Evolutionary conservation across 805 yeast genomes (phyloP).

Genomic region (Suhomyces sp.): DNA sequence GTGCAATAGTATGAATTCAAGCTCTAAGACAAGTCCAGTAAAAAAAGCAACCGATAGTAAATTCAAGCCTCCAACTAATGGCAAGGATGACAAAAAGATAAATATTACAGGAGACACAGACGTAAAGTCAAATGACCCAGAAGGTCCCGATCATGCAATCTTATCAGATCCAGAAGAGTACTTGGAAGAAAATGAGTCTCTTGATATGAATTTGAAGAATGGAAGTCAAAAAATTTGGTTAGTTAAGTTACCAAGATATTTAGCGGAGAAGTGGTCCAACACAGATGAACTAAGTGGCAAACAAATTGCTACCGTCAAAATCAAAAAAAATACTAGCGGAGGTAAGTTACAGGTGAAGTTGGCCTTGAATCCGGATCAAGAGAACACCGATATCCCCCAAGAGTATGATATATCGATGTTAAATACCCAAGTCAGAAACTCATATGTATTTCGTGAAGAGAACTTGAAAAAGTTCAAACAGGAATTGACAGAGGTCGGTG

Average conservation of each 20-base stretch:
- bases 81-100: slow-evolving; percentile 1
- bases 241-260: slow-evolving; percentile 82
- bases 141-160: slow-evolving; percentile 29
- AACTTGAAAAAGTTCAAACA: slow-evolving; percentile 60
- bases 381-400: slow-evolving; percentile 60
- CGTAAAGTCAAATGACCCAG: slow-evolving; percentile 6
- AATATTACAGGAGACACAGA: not conserved
- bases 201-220: slow-evolving; percentile 68
- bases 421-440: slow-evolving; percentile 78
- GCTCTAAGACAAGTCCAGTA: slow-evolving; percentile 11
- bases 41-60: slow-evolving; percentile 8
- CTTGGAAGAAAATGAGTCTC: slow-evolving; percentile 58
- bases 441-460: slow-evolving; percentile 84
- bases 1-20: slow-evolving; percentile 7
- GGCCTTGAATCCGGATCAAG: slow-evolving; percentile 46
- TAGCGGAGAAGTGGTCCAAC: slow-evolving; percentile 78
- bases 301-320: slow-evolving; percentile 76
- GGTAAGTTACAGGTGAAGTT: slow-evolving; percentile 51
- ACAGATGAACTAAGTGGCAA: slow-evolving; percentile 62
- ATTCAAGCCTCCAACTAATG: not conserved
- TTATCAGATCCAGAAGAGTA: slow-evolving; percentile 45
- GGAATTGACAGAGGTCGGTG: slow-evolving; percentile 49
- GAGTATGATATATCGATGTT: slow-evolving; percentile 78
- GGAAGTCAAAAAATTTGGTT: slow-evolving; percentile 83
- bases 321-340: slow-evolving; percentile 47